These are phyloP conservation scores for Polychaeton citri DNA, from an alignment of 2,329 filamentous ascomycete species.

Conservation along the genomic window DNA sequence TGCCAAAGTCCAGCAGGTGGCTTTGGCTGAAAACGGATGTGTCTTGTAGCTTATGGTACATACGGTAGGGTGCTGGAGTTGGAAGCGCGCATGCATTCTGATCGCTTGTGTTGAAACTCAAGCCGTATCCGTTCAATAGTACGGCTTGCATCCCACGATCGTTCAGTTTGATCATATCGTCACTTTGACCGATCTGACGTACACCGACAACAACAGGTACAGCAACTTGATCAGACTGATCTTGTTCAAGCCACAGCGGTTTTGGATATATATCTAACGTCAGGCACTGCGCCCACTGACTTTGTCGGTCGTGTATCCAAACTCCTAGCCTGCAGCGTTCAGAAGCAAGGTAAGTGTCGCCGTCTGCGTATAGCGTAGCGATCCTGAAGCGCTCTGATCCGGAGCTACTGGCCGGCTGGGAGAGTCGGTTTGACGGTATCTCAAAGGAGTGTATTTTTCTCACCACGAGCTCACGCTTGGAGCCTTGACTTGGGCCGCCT, in stretches of 20 bases:
- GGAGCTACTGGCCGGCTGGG: background rate
- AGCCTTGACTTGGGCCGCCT: conserved; percentile 17
- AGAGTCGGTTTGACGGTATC: background rate
- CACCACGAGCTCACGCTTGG: conserved; percentile 21
- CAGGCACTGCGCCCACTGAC: conserved; percentile 10
- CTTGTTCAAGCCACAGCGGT: conserved; percentile 12
- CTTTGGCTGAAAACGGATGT: background rate
- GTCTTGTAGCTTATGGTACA: conserved; percentile 7
- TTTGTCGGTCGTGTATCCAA: conserved; percentile 15
- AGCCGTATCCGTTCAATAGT: conserved; percentile 10
- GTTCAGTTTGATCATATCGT: conserved; percentile 12
- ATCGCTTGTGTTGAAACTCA: conserved; percentile 13
- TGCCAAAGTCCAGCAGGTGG: conserved; percentile 11
- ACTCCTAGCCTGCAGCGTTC: conserved; percentile 12
- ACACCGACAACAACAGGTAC: conserved; percentile 13
- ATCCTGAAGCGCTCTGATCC: conserved; percentile 4
- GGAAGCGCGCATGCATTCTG: conserved; percentile 10
- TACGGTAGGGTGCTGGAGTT: conserved; percentile 9
- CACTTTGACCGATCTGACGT: conserved; percentile 7
- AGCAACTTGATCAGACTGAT: conserved; percentile 5
- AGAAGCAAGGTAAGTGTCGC: conserved; percentile 2
- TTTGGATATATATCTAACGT: conserved; percentile 14
- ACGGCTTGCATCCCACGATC: conserved; percentile 9
- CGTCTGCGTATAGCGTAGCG: conserved; percentile 7
- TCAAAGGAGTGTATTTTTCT: conserved; percentile 18